Base-by-base conservation (phyloP, 1,284 basidiomycete genomes). In the Coniferiporia sulphurascens region DNA sequence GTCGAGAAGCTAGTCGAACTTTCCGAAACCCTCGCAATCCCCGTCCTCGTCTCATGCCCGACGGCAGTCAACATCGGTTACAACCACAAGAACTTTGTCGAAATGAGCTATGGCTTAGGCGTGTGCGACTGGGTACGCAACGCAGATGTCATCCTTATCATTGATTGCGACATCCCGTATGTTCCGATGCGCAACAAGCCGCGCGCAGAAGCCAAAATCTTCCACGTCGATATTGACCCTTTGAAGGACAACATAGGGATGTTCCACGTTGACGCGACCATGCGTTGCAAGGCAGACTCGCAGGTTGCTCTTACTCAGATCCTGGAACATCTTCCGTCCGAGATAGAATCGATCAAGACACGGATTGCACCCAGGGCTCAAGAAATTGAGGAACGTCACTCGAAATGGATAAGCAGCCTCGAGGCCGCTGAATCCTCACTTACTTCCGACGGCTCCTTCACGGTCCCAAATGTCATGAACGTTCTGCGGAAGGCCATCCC, bases 121-220 rank as follows among this genome's bases (percentile, higher is more conserved):
- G 73, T 75, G 9, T 76, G 79, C 32, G 65, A 70, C 2, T 73
- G 78, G 54, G 74, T 89, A 13, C 71, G 74, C 44, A 70, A 72
- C 27, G 84, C 85, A 0, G 87, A 89, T 65, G 76, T 82, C 3
- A 76, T 90, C 36, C 70, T 89, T 17, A 72, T 87, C 15, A 62
- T 89, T 10, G 86, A 89, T 55, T 77, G 76, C 7, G 85, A 86
- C 60, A 71, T 87, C 1, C 83, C 86, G 0, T 89, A 85, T 84
- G 79, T 88, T n/a, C 77, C 81, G 0, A 72, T 74, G 52, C 75
- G 78, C 58, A 77, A 69, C 59, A 71, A 70, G 35, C 83, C 85
- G 0, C 66, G 55, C 0, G 64, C 72, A 0, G 70, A 72, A 9
- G 77, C 83, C 0, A 71, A 76, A 10, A 74, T 87, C 3, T 86